Percentiles rank a stretch among this genome's conserved stretches.
Evolutionary conservation across 192 early-diverging fungal genomes (phyloP).

Genomic region (Gonapodya prolifera): DNA sequence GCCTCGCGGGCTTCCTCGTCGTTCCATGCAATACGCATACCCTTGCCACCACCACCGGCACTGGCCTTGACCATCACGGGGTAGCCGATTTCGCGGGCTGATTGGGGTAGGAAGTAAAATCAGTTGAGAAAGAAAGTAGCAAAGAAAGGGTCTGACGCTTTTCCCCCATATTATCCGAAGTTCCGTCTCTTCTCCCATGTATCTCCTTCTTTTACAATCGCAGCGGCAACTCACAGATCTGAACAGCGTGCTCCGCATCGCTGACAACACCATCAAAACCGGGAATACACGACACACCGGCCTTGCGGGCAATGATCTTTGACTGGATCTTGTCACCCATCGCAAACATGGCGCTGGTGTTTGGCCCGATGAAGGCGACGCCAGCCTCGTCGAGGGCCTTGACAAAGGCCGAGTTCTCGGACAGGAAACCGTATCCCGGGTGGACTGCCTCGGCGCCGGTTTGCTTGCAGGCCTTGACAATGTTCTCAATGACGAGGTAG

Average conservation of each 20-base stretch:
- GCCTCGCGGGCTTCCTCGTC: constrained; percentile 55
- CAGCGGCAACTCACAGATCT: constrained; percentile 34
- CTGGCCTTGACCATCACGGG: constrained; percentile 78
- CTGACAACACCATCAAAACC: constrained; percentile 75
- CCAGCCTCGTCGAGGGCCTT: constrained; percentile 56
- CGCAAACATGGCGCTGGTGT: constrained; percentile 49
- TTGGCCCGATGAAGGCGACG: constrained; percentile 62
- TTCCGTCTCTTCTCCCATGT: not conserved
- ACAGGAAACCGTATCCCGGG: constrained; percentile 85
- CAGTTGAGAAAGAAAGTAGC: too few relatives aligned
- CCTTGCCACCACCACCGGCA: constrained; percentile 72
- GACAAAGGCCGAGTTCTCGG: constrained; percentile 80
- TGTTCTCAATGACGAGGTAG: constrained; percentile 70
- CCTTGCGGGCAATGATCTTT: constrained; percentile 58
- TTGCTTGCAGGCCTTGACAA: constrained; percentile 57
- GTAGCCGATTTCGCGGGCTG: constrained; percentile 53
- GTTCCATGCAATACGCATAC: constrained; percentile 65
- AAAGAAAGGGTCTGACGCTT: too few relatives aligned
- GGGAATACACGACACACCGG: constrained; percentile 67
- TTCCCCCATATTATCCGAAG: not conserved
- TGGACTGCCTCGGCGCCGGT: constrained; percentile 87
- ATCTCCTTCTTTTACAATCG: not conserved
- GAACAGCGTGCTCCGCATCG: constrained; percentile 57
- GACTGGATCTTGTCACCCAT: constrained; percentile 77
- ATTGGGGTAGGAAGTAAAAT: too few relatives aligned